Percentiles rank a stretch among this genome's conserved stretches.
Evolutionary conservation across 192 early-diverging fungal species (phyloP).

Genomic region (Coemansia sp.): DNA sequence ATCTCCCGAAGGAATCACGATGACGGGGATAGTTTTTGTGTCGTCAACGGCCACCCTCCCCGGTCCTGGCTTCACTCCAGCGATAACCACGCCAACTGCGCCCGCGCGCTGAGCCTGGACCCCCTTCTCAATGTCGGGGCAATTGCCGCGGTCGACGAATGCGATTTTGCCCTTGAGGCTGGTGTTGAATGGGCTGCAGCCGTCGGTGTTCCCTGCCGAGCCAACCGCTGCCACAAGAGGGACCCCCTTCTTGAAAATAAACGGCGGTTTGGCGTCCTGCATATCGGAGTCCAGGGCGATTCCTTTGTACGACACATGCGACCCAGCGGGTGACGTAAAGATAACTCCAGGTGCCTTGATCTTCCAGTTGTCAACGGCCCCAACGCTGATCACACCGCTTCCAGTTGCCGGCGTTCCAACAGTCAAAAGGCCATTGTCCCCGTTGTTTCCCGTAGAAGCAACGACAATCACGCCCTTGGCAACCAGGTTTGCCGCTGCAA

Average conservation of each 20-base stretch:
- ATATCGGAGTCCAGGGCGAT: background rate
- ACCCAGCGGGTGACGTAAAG: conserved; percentile 3
- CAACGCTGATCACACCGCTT: conserved; percentile 54
- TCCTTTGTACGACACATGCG: background rate
- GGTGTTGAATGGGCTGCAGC: background rate
- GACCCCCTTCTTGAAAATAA: background rate
- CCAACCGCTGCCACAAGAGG: conserved; percentile 6
- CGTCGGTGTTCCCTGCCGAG: background rate
- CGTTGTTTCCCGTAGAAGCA: conserved; percentile 73
- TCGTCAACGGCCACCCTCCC: background rate
- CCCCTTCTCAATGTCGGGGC: background rate
- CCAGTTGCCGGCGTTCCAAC: conserved; percentile 50
- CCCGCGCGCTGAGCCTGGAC: background rate
- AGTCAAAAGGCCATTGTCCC: conserved; percentile 53
- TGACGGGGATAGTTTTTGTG: conserved; percentile 27
- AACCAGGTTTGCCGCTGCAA: conserved; percentile 43
- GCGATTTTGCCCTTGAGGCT: background rate
- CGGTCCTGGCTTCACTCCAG: conserved; percentile 15
- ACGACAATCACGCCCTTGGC: conserved; percentile 54
- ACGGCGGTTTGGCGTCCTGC: background rate
- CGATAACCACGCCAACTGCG: conserved; percentile 45
- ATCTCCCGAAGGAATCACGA: conserved; percentile 32
- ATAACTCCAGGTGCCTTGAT: conserved; percentile 21
- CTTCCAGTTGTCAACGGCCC: conserved; percentile 49
- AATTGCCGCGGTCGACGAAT: background rate